Conservation (phyloP, 1,284 basidiomycete species). For the Fistulinella cinereoalba region DNA sequence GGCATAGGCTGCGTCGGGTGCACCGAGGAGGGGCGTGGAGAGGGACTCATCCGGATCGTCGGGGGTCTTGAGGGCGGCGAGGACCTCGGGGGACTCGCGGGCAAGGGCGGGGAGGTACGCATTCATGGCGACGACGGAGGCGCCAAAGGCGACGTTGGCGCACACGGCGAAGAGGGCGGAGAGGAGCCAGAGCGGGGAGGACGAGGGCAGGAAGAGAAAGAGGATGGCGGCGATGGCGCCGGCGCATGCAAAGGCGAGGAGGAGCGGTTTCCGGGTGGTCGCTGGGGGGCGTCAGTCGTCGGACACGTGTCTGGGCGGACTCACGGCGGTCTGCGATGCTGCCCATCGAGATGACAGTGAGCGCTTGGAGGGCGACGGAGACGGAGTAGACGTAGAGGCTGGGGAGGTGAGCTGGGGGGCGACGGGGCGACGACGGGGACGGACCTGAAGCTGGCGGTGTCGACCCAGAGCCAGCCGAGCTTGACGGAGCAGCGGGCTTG, state of each 20-base stretch:
- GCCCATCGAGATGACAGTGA: constrained; percentile 89
- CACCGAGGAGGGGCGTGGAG: constrained; percentile 31
- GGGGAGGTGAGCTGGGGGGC: constrained; percentile 32
- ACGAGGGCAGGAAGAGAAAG: constrained; percentile 73
- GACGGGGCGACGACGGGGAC: constrained; percentile 18
- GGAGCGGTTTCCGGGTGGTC: constrained; percentile 71
- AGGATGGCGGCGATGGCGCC: constrained; percentile 65
- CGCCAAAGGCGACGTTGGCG: constrained; percentile 82
- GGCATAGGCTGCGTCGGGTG: constrained; percentile 39
- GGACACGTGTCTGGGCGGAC: constrained; percentile 27
- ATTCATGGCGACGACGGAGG: constrained; percentile 84
- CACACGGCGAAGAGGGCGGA: constrained; percentile 62
- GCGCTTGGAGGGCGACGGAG: constrained; percentile 82
- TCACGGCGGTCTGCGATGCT: constrained; percentile 82
- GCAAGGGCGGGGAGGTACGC: constrained; percentile 82
- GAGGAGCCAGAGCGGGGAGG: constrained; percentile 63
- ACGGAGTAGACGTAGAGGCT: constrained; percentile 82
- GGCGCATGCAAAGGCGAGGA: constrained; percentile 69
- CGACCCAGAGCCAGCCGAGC: constrained; percentile 77
- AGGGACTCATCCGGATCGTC: constrained; percentile 10
- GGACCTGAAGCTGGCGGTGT: constrained; percentile 85
- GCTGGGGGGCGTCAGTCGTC: constrained; percentile 43
- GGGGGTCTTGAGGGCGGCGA: constrained; percentile 42
- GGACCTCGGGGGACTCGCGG: constrained; percentile 59
- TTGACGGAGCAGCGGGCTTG: constrained; percentile 66